phyloP scores from a whole-genome alignment of 305 asterid species.

The Andrographis paniculata region DNA sequence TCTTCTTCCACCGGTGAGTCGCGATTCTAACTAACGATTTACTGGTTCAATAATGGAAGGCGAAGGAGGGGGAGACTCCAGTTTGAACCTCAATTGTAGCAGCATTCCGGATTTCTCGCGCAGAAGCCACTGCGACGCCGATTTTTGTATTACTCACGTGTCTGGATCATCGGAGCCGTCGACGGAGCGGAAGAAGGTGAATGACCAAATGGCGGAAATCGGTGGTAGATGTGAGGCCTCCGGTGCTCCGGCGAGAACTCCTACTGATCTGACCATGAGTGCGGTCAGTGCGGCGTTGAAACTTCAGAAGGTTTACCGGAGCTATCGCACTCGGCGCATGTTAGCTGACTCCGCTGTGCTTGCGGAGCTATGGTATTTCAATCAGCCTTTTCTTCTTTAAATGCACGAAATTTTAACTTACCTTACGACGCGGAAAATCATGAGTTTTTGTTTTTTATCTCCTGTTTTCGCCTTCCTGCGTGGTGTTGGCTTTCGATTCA shows the following conservation, averaged over 20 bases:
- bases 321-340: conserved; percentile 88
- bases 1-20: too few species aligned
- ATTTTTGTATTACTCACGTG: conserved; percentile 9
- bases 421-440: too few species aligned
- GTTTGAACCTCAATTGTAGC: conserved; percentile 25
- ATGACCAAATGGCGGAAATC: conserved; percentile 17
- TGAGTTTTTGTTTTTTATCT: too few species aligned
- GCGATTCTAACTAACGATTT: background rate
- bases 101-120: conserved; percentile 21
- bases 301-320: conserved; percentile 75
- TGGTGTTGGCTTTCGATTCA: too few species aligned
- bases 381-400: background rate
- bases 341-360: conserved; percentile 90
- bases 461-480: too few species aligned
- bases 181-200: conserved; percentile 10
- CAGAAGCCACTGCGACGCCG: conserved; percentile 15
- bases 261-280: conserved; percentile 14
- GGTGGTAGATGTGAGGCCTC: conserved; percentile 15
- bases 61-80: conserved; percentile 39
- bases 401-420: too few species aligned
- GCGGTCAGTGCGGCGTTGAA: conserved; percentile 54
- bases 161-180: conserved; percentile 18
- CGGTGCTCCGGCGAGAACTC: conserved; percentile 16
- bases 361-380: conserved; percentile 64
- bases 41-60: conserved; percentile 33